Evolutionary conservation across 208 protist species (phyloP).

Genomic region (Trypanosoma platydactyli): DNA sequence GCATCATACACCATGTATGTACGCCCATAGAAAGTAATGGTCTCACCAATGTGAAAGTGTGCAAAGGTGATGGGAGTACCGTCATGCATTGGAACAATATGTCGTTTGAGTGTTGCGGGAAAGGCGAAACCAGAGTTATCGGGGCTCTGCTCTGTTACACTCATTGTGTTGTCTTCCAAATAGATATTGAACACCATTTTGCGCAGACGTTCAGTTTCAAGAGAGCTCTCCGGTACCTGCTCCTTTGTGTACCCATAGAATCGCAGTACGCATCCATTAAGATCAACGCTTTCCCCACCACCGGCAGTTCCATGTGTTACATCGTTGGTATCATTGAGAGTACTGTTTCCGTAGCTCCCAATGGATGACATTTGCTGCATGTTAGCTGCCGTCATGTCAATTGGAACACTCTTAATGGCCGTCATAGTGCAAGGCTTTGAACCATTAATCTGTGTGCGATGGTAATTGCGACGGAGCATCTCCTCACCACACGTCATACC

Average conservation of each 20-base stretch:
- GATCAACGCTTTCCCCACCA: conserved; percentile 32
- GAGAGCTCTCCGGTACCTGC: conserved; percentile 91
- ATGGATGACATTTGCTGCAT: conserved; percentile 30
- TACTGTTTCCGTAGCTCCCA: conserved; percentile 21
- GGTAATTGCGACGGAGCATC: conserved; percentile 90
- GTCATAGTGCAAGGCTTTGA: conserved; percentile 45
- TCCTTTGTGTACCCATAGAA: conserved; percentile 97
- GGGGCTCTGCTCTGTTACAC: conserved; percentile 89
- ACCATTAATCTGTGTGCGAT: conserved; percentile 70
- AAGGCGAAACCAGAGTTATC: conserved; percentile 96
- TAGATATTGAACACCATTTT: conserved; percentile 92
- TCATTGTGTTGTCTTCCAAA: conserved; percentile 97
- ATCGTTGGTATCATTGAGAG: conserved; percentile 14
- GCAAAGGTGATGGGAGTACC: conserved; percentile 75
- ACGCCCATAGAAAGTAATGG: conserved; percentile 92
- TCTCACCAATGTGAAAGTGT: conserved; percentile 86
- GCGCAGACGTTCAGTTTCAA: conserved; percentile 92
- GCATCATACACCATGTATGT: conserved; percentile 94
- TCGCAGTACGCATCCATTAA: conserved; percentile 83
- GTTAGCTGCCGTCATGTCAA: conserved; percentile 45
- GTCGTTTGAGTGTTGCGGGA: conserved; percentile 89
- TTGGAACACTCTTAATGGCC: conserved; percentile 49
- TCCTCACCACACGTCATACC: conserved; percentile 87
- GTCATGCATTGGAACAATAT: conserved; percentile 82
- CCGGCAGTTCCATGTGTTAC: conserved; percentile 2